Percentiles rank a stretch among this genome's conserved stretches.
Conservation (phyloP, 1,284 basidiomycete species). For the Veloboletus limbatus region DNA sequence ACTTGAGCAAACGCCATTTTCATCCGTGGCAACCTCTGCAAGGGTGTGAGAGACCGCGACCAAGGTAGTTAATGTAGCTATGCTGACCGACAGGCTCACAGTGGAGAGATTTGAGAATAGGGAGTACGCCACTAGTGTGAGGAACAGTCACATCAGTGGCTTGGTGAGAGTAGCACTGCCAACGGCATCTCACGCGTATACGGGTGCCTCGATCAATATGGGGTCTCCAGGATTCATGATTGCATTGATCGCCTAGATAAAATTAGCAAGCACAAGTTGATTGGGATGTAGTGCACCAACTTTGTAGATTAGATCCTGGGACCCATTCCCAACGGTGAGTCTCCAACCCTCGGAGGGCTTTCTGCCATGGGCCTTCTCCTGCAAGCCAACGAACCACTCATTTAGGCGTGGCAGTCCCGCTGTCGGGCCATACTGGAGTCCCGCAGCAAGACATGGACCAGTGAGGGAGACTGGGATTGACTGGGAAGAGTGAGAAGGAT, state of each 20-base stretch:
- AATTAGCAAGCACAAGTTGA: slow-evolving; percentile 11
- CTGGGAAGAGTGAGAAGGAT: slow-evolving; percentile 45
- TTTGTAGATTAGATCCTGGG: slow-evolving; percentile 85
- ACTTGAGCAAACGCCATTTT: slow-evolving; percentile 66
- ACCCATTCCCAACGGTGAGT: slow-evolving; percentile 78
- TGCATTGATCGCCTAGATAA: slow-evolving; percentile 47
- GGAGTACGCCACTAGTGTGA: slow-evolving; percentile 54
- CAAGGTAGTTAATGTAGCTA: neutral
- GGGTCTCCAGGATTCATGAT: slow-evolving; percentile 81
- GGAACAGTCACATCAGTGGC: slow-evolving; percentile 16
- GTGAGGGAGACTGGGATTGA: slow-evolving; percentile 51
- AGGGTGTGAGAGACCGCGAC: slow-evolving; percentile 2
- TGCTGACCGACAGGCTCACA: slow-evolving; percentile 64
- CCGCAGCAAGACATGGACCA: slow-evolving; percentile 56
- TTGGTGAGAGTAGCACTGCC: slow-evolving; percentile 11
- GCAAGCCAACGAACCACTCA: slow-evolving; percentile 62
- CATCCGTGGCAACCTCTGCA: slow-evolving; percentile 79
- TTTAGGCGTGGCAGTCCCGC: slow-evolving; percentile 63
- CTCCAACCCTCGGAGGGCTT: slow-evolving; percentile 78
- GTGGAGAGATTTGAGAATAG: slow-evolving; percentile 54
- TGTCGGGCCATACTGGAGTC: slow-evolving; percentile 79
- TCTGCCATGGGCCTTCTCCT: too few relatives aligned
- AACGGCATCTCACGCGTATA: slow-evolving; percentile 65
- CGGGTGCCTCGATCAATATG: slow-evolving; percentile 82
- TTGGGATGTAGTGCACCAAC: slow-evolving; percentile 35